Evolutionary conservation across 2,329 filamentous ascomycete genomes (phyloP), one percentile per base, ranked within the genome.

Genomic region (Penicillium sp.): DNA sequence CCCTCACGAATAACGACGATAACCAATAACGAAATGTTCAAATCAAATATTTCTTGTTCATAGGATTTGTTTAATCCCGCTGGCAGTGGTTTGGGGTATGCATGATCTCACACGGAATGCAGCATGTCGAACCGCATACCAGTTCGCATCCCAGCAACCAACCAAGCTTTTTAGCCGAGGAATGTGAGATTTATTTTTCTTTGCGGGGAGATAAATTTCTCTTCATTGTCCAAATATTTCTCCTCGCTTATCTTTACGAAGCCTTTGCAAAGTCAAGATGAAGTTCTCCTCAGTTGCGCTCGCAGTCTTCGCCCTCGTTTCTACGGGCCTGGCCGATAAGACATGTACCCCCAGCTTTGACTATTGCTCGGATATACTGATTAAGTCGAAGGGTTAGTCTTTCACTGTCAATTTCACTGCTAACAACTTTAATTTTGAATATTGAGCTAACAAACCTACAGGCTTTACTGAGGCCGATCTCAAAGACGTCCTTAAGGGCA

Each of bases 301-400:
- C 27, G 46, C 60, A 7, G 13, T 62, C 9, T 56, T 53, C 21
- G 48, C 58, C 18, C 46, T 66, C 7, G 52, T 51, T 30, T 46
- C 61, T 10, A 52, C 59, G 7, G 51, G 59, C 12, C 23, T 68
- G 4, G 64, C 67, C 8, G 55, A 59, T 7, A 69, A 69, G 46
- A 60, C 64, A 15, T 70, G 68, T 43, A 69, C 66, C 0, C 68
- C 68, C 6, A 70, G 68, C 51, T 70, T 70, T 44, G 68, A 70
- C 43, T 70, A 70, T 50, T 70, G 68, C 52, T 63, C 68, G 1
- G 58, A 61, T 23, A 53, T 59, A 9, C 51, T 70, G 21, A 59
- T 68, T 17, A 57, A 62, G 13, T 58, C 57, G 2, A 68, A 70
- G 39, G 68, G 68, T 70, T 47, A 39, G 52, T 3, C 18, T 12